Conservation (phyloP, 768 basidiomycete species). For the Inosperma sp. region DNA sequence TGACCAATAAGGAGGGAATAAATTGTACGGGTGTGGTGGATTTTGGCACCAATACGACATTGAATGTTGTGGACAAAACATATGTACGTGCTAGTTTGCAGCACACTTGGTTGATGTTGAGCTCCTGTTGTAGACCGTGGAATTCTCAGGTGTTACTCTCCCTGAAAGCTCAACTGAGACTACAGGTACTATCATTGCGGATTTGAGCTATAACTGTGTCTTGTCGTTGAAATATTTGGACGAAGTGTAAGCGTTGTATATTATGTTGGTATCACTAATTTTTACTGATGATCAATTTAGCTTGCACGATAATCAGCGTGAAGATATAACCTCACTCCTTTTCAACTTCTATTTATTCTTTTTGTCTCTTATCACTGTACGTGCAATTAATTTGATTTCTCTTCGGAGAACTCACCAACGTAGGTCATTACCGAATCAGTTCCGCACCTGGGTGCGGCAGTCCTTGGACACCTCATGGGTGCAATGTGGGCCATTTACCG, state of each 20-base stretch:
- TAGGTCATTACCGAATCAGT: slow-evolving; percentile 50
- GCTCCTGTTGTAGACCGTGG: not conserved
- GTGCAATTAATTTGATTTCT: slow-evolving; percentile 12
- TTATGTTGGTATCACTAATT: not conserved
- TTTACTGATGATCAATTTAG: slow-evolving; percentile 19
- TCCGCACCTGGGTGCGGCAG: slow-evolving; percentile 45
- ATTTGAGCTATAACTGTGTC: slow-evolving; percentile 29
- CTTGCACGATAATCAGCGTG: slow-evolving; percentile 38
- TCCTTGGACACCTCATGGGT: slow-evolving; percentile 43
- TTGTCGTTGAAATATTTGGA: slow-evolving; percentile 43
- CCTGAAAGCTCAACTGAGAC: not conserved
- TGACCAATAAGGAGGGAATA: slow-evolving; percentile 27
- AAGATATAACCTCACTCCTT: slow-evolving; percentile 43
- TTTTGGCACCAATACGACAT: not conserved
- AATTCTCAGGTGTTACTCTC: not conserved
- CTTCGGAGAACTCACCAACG: not conserved
- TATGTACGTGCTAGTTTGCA: no score
- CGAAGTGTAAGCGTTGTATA: slow-evolving; percentile 34
- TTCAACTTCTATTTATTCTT: slow-evolving; percentile 48
- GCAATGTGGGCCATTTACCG: slow-evolving; percentile 47
- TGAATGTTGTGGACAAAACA: not conserved
- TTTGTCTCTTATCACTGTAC: slow-evolving; percentile 43
- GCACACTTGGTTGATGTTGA: no score
- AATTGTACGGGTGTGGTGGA: slow-evolving; percentile 3
- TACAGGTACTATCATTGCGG: not conserved